phyloP scores from a whole-genome alignment of 1,139 yeast species.

The Keqinozyma sinolaborantium region DNA sequence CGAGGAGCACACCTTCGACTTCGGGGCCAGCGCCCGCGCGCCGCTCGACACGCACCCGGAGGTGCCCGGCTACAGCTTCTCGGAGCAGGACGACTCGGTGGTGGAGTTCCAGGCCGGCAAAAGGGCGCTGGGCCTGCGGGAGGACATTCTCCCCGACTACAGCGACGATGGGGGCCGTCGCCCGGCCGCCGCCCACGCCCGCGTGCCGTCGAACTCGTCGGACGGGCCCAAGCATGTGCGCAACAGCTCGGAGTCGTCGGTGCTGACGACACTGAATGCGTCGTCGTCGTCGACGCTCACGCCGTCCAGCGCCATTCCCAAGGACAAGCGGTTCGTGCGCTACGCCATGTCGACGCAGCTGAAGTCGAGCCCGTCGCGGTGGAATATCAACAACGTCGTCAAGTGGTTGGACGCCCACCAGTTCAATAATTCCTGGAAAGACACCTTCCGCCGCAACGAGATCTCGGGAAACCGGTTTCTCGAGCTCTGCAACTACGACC shows the following conservation, averaged over 20 bases:
- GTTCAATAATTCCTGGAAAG: slow-evolving; percentile 73
- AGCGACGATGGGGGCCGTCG: background rate
- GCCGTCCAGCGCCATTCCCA: slow-evolving; percentile 27
- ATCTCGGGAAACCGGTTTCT: slow-evolving; percentile 64
- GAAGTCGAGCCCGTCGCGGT: slow-evolving; percentile 25
- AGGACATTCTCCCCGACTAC: background rate
- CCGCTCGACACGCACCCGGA: background rate
- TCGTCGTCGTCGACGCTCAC: slow-evolving; percentile 31
- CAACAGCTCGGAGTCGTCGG: slow-evolving; percentile 31
- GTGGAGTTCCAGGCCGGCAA: slow-evolving; percentile 1
- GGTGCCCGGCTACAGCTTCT: slow-evolving; percentile 7
- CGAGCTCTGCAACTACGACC: slow-evolving; percentile 66
- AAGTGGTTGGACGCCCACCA: slow-evolving; percentile 65
- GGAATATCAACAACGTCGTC: slow-evolving; percentile 68
- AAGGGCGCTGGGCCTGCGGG: background rate
- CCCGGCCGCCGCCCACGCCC: background rate
- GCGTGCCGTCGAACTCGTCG: background rate
- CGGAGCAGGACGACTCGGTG: slow-evolving; percentile 6
- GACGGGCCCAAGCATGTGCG: slow-evolving; percentile 21
- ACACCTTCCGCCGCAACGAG: slow-evolving; percentile 55
- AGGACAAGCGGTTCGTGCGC: slow-evolving; percentile 39
- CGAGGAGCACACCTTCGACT: slow-evolving; percentile 11
- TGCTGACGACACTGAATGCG: slow-evolving; percentile 26
- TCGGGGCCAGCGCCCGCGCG: slow-evolving; percentile 1
- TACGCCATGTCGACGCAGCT: slow-evolving; percentile 43